A percentile compares a stretch with the other conserved stretches of the same genome.
phyloP scores from a whole-genome alignment of 2,329 filamentous ascomycete genomes.

The Aspergillus novofumigatus region DNA sequence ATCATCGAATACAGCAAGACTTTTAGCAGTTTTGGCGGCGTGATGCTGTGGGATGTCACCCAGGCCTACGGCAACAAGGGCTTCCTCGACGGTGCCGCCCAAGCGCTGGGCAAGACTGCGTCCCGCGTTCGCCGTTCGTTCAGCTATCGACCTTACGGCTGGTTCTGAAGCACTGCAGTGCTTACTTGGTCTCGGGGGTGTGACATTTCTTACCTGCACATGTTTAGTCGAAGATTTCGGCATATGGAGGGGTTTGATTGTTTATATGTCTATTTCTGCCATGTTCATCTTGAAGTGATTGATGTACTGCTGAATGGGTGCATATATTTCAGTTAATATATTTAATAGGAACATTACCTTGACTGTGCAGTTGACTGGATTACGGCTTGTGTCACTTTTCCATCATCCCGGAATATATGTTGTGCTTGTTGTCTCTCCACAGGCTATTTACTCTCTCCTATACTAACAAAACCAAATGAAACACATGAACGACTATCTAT shows the following conservation, averaged over 20 bases:
- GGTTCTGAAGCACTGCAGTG: too few species aligned
- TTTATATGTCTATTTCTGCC: background rate
- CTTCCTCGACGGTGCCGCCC: constrained; percentile 48
- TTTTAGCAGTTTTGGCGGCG: constrained; percentile 60
- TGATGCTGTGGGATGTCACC: constrained; percentile 67
- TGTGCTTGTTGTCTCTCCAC: too few species aligned
- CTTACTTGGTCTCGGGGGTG: too few species aligned
- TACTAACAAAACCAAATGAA: background rate
- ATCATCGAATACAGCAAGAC: constrained; percentile 53
- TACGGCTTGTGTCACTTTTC: too few species aligned
- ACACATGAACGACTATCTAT: too few species aligned
- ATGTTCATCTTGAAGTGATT: background rate
- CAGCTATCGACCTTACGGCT: background rate
- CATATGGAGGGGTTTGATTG: background rate
- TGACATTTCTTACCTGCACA: background rate
- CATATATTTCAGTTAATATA: background rate
- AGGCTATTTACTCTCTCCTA: too few species aligned
- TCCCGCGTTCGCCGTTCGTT: constrained; percentile 2
- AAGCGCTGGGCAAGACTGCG: constrained; percentile 24
- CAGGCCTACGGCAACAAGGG: constrained; percentile 57
- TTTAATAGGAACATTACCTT: background rate
- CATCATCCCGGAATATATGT: too few species aligned
- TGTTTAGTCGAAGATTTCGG: background rate
- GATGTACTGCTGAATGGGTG: background rate
- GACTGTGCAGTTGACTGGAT: background rate